Percentiles rank a stretch among this genome's conserved stretches.
These are phyloP conservation scores for Caryopteris hybrid DNA, from an alignment of 305 asterid genomes.

Conservation along the genomic window DNA sequence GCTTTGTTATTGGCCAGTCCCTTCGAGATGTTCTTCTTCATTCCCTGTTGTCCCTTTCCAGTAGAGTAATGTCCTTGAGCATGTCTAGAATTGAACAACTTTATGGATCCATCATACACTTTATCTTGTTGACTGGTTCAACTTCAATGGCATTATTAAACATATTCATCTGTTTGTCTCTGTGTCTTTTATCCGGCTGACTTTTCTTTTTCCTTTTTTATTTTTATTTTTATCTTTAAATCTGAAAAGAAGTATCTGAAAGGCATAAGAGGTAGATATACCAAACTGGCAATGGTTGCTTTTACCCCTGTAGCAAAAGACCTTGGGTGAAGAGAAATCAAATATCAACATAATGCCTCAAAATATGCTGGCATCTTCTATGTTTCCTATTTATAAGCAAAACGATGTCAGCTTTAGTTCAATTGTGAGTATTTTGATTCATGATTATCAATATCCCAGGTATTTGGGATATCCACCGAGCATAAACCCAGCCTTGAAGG, in stretches of 20 bases:
- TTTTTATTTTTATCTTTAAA: neutral
- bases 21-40: too few relatives aligned
- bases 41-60: too few relatives aligned
- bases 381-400: neutral
- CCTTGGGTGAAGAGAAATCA: neutral
- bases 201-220: neutral
- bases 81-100: neutral
- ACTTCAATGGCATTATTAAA: neutral
- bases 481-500: slow-evolving; percentile 68
- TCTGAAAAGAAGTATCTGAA: neutral
- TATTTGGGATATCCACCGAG: slow-evolving; percentile 58
- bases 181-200: neutral
- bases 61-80: too few relatives aligned
- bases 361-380: neutral
- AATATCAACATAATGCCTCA: neutral
- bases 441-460: slow-evolving; percentile 25
- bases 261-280: neutral
- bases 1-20: too few relatives aligned
- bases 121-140: neutral
- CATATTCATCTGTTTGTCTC: neutral
- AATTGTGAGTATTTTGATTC: neutral
- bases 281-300: too few relatives aligned
- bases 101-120: neutral
- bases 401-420: neutral
- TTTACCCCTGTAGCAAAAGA: neutral